Conservation (phyloP, 2,329 filamentous ascomycete genomes). For the Aspergillaceae sp. region DNA sequence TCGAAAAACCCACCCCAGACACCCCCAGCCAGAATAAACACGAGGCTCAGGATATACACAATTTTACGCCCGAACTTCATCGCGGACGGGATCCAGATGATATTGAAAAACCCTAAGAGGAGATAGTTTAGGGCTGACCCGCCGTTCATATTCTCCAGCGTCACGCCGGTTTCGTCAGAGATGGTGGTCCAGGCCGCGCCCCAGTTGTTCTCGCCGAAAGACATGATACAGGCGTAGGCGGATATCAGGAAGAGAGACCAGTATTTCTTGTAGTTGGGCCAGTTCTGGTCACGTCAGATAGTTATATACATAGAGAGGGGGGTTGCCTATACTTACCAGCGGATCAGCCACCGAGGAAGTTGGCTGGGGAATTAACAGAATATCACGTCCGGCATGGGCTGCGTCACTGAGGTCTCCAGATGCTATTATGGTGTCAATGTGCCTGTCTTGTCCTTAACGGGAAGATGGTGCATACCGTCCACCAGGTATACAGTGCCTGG, state of each 20-base stretch:
- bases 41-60: slow-evolving; percentile 27
- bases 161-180: slow-evolving; percentile 31
- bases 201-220: slow-evolving; percentile 34
- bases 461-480: slow-evolving; percentile 13
- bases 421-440: slow-evolving; percentile 4
- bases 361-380: slow-evolving; percentile 27
- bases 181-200: slow-evolving; percentile 37
- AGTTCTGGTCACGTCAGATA: slow-evolving; percentile 15
- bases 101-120: slow-evolving; percentile 34
- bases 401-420: slow-evolving; percentile 13
- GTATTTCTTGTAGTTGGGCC: slow-evolving; percentile 30
- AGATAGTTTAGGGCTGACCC: slow-evolving; percentile 35
- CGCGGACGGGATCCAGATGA: slow-evolving; percentile 30
- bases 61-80: slow-evolving; percentile 28
- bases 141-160: slow-evolving; percentile 34
- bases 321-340: slow-evolving; percentile 9
- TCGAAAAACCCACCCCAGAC: slow-evolving; percentile 25
- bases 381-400: slow-evolving; percentile 19
- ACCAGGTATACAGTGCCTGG: slow-evolving; percentile 29
- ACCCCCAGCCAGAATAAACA: slow-evolving; percentile 21
- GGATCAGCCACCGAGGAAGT: slow-evolving; percentile 23
- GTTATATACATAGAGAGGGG: background rate
- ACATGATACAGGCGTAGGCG: slow-evolving; percentile 34
- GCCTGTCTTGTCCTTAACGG: background rate
- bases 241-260: slow-evolving; percentile 34